Percentiles rank a stretch among this genome's conserved stretches.
Evolutionary conservation across 345 rosid genomes (phyloP).

Genomic region (Citrus mangshanensis): DNA sequence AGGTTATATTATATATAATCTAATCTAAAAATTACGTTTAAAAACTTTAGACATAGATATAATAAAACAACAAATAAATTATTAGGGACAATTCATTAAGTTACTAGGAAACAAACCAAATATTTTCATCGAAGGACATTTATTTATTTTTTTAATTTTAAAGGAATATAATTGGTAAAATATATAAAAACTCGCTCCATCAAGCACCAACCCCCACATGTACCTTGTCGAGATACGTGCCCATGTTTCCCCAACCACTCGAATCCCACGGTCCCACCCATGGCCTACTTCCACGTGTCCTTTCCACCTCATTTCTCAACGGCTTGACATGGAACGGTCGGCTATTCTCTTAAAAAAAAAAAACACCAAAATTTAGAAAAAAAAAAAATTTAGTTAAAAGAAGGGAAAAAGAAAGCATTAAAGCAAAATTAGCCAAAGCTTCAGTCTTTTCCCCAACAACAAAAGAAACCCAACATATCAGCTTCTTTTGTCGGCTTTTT

Average conservation of each 20-base stretch:
- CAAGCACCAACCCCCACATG: constrained; percentile 19
- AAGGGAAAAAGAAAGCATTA: not conserved
- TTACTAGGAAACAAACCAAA: no score
- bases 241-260: constrained; percentile 11
- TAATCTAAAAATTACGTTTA: no score
- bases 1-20: no score
- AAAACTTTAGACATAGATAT: no score
- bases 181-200: not conserved
- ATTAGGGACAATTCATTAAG: no score
- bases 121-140: not conserved
- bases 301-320: not conserved
- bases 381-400: not conserved
- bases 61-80: no score
- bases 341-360: not conserved
- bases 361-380: no score
- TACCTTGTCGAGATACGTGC: constrained; percentile 18
- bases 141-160: not conserved
- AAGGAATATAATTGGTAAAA: not conserved
- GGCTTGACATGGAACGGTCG: not conserved
- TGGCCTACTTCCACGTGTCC: constrained; percentile 16
- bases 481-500: constrained; percentile 33
- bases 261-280: not conserved
- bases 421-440: not conserved
- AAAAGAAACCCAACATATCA: constrained; percentile 26
- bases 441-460: not conserved